Base-by-base conservation (phyloP, 805 yeast genomes). In the Saccharomycopsis malanga region DNA sequence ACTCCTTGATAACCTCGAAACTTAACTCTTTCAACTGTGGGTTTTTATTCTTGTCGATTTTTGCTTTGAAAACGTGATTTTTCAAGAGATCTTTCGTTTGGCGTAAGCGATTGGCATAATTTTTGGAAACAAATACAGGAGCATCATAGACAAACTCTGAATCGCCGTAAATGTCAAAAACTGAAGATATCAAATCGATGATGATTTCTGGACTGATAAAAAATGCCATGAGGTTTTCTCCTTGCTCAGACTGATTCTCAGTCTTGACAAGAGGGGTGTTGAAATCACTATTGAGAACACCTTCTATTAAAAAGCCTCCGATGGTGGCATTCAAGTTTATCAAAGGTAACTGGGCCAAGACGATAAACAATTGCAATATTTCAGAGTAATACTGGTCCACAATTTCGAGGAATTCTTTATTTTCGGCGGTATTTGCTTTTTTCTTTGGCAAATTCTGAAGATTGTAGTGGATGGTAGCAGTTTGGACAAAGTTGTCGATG, bases 101-200 rank as follows among this genome's bases (percentile, higher is more conserved):
- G 46, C 62, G 59, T 38, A 87, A 66, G 14, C 62, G 59, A 1
- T 57, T 46, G 32, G 76, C 57, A 55, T 78, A 74, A 6, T 71
- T 68, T 17, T 72, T 71, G 7, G 70, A 61, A 22, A 82, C 84
- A 61, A 82, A 91, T 1, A 85, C 74, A 3, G 77, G 76, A 22
- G 62, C 65, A 59, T 87, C 95, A 58, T 87, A 88, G 14, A 69
- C 73, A 56, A 71, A 83, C 3, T 61, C 66, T 32, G 73, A 73
- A 64, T 93, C 98, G 12, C 84, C 84, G 64, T 83, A 93, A 4
- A 88, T 69, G 50, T 87, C 96, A 62, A 78, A 87, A 4, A 88
- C 57, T 2, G 76, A 67, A 57, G 34, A 15, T 15, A 47, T 34
- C 14, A 45, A 27, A 10, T 46, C 51, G 17, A 51, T 42, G 21